Conservation (phyloP, 441 rosid genomes). For the Dalechampia spathulata region DNA sequence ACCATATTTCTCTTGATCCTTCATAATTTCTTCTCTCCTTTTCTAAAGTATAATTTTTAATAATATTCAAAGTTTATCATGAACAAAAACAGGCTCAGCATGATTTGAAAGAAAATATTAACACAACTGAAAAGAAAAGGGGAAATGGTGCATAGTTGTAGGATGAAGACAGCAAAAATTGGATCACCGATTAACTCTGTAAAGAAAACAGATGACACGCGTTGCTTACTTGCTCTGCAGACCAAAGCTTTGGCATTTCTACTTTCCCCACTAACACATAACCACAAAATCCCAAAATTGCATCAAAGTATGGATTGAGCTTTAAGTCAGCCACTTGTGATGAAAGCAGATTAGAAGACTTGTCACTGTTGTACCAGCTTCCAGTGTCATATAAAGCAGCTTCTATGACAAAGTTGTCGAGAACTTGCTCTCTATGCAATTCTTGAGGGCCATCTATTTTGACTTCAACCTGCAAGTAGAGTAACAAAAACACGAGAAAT, state of each 20-base stretch:
- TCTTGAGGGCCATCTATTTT: constrained; percentile 56
- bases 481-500: constrained; percentile 1
- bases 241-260: constrained; percentile 89
- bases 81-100: too few relatives aligned
- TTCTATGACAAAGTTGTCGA: constrained; percentile 57
- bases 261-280: constrained; percentile 67
- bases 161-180: not conserved
- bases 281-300: constrained; percentile 61
- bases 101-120: too few relatives aligned
- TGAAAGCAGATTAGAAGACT: constrained; percentile 40
- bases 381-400: constrained; percentile 74
- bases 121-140: too few relatives aligned
- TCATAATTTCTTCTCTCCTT: too few relatives aligned
- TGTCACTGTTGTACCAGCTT: constrained; percentile 49
- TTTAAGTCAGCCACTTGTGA: constrained; percentile 54
- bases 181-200: not conserved
- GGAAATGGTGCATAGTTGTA: not conserved
- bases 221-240: constrained; percentile 82
- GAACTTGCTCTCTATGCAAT: constrained; percentile 43
- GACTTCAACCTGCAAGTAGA: constrained; percentile 70
- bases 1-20: too few relatives aligned
- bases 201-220: constrained; percentile 8
- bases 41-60: too few relatives aligned
- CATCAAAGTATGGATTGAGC: constrained; percentile 37
- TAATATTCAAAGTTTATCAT: too few relatives aligned